Evolutionary conservation across 1,284 basidiomycete genomes (phyloP).

Genomic region (Heterobasidion occidentale): DNA sequence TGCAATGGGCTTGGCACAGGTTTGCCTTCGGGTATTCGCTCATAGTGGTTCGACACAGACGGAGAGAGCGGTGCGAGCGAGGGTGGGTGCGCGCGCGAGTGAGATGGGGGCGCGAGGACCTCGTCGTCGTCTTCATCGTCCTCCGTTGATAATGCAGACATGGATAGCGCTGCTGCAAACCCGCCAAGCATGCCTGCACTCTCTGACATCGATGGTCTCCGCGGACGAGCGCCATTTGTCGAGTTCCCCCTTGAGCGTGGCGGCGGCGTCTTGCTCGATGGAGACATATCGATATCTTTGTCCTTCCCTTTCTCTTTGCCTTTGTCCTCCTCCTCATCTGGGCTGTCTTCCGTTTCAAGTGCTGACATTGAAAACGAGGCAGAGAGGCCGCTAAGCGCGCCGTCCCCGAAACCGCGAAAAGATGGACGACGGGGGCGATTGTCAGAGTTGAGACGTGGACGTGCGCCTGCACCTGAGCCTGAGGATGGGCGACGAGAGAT

Average conservation of each 20-base stretch:
- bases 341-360: not conserved
- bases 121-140: conserved; percentile 18
- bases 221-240: conserved; percentile 11
- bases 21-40: not conserved
- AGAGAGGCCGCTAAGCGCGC: not conserved
- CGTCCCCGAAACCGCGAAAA: not conserved
- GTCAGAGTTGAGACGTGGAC: not conserved
- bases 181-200: conserved; percentile 7
- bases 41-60: not conserved
- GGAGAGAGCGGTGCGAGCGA: not conserved
- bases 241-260: conserved; percentile 16
- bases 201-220: conserved; percentile 14
- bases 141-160: conserved; percentile 33
- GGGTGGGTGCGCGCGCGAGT: not conserved
- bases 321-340: not conserved
- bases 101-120: not conserved
- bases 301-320: too few species aligned
- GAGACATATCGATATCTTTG: too few species aligned
- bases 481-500: conserved; percentile 18
- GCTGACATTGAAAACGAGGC: not conserved
- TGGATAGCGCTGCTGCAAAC: conserved; percentile 29
- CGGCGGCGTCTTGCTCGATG: conserved; percentile 2
- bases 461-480: conserved; percentile 6
- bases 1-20: conserved; percentile 8
- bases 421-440: too few species aligned